Evolutionary conservation across 148 eudicot genomes (phyloP).

Genomic region (Rhododendron williamsianum): DNA sequence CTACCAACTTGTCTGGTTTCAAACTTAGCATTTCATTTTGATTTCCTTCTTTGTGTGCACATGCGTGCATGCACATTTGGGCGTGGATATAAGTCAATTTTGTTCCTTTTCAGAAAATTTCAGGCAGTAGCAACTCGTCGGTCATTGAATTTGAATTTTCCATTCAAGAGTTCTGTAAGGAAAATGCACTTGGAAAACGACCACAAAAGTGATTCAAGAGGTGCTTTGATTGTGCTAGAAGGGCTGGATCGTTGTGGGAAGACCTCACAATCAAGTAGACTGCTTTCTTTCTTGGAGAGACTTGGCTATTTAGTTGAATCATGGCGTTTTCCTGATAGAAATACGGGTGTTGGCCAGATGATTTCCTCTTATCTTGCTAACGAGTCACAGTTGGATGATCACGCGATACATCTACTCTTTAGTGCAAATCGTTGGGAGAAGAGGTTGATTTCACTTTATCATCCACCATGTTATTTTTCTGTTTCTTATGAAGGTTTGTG

Average conservation of each 20-base stretch:
- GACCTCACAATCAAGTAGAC: constrained; percentile 61
- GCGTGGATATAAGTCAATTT: neutral
- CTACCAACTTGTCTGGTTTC: neutral
- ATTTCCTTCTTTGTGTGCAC: neutral
- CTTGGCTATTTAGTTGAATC: constrained; percentile 61
- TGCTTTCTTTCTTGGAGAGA: constrained; percentile 49
- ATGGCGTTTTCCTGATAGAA: constrained; percentile 89
- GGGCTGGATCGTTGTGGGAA: constrained; percentile 98
- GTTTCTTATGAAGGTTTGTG: neutral
- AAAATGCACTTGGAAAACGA: constrained; percentile 47
- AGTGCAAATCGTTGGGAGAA: constrained; percentile 99
- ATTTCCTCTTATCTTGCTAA: constrained; percentile 81
- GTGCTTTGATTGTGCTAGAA: constrained; percentile 85
- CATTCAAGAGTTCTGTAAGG: constrained; percentile 30
- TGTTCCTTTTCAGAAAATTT: constrained; percentile 16
- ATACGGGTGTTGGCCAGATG: constrained; percentile 73
- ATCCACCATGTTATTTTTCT: neutral
- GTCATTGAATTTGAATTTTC: constrained; percentile 18
- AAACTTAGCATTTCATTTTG: neutral
- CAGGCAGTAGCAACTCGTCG: constrained; percentile 10
- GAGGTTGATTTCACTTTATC: constrained; percentile 38
- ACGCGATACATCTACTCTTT: constrained; percentile 71
- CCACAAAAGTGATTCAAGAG: constrained; percentile 37
- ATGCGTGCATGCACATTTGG: neutral
- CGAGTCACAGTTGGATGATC: constrained; percentile 80